Base-by-base conservation (phyloP, 2,329 filamentous ascomycete genomes). In the Penicillium sp. region DNA sequence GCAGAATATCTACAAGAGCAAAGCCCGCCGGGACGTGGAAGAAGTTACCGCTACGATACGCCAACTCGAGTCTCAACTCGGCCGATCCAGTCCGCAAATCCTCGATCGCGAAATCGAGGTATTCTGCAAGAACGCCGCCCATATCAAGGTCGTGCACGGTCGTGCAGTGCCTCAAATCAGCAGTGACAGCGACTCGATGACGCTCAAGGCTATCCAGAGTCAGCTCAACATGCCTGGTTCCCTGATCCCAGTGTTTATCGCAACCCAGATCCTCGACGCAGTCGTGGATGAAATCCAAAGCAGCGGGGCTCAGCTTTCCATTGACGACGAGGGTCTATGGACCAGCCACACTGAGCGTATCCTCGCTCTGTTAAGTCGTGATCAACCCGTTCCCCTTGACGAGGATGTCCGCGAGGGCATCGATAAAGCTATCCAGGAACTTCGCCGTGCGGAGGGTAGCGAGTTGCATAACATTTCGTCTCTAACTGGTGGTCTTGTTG, bases 71-170 rank as follows among this genome's bases (percentile, higher is more conserved):
- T 71, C 80, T 5, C 73, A 79, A 13, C 75, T 85, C 17, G 76
- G 86, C 77, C 72, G 82, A 79, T 68, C 73, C 75, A 65, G 72
- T 2, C 71, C 71, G 2, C 65, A 73, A 2, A 84, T 96, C 60
- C 84, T 90, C 51, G 82, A 87, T 49, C 86, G 86, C 57, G 92
- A 97, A 70, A 89, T 98, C 50, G 93, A 97, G 72, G 83, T 90
- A 38, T 98, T 97, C 77, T 98, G 94, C 85, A 97, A 96, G 79
- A 96, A 96, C 69, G 94, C 93, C 54, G 91, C 91, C 51, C 95
- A 96, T 75, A 90, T 97, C 74, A 96, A 95, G 78, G 86, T 98
- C 53, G 89, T 98, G 60, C 90, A 90, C 30, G 87, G 87, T 19
- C 79, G 83, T 30, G 79, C 81, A 3, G 82, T 88, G 53, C 83